Evolutionary conservation across 768 basidiomycete genomes (phyloP), one percentile per base, ranked within the genome.

Genomic region (Gloeopeniophorella convolvens): DNA sequence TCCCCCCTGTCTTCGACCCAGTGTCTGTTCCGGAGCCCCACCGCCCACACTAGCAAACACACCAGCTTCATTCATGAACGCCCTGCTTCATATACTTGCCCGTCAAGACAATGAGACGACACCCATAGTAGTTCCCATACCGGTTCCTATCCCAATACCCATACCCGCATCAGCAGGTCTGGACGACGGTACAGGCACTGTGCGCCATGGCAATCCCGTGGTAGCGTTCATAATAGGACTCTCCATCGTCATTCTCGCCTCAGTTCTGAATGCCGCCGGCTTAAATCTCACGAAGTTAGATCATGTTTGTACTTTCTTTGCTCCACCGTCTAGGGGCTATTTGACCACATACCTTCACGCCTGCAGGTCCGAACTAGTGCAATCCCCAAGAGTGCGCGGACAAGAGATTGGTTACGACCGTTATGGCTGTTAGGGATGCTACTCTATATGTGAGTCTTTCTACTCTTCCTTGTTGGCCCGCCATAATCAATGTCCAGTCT

Each of bases 261-360:
- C 86, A 15, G 76, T 90, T n/a, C 75, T 91, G 57, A 92, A 90
- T 60, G 89, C 90, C 28, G 89, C 85, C 0, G 94, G 94, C n/a
- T 74, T 98, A 34, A 97, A 96, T 63, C 72, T 97, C 51, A 93
- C 91, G 31, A 98, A 97, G 67, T 70, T 95, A 34, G 94, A 96
- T 69, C 91, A 94, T 78, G 82, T 85, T 48, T 57, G 83, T 71
- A 24, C 18, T 49, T 37, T 54, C 20, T 24, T 12, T 15, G 3
- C 27, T 36, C 31, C 52, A 40, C 18, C 11, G 12, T 21, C 31
- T 8, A 16, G 10, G 32, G 28, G 10, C 16, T 10, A 0, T 26
- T 21, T 31, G 11, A 31, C 41, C n/a, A 4, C 35, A 26, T 11
- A 5, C 21, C 55, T 50, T 11, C 21, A n/a, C 28, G 18, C 13